phyloP scores from a whole-genome alignment of 2,329 filamentous ascomycete genomes.

The Trichoderma citrinoviride region DNA sequence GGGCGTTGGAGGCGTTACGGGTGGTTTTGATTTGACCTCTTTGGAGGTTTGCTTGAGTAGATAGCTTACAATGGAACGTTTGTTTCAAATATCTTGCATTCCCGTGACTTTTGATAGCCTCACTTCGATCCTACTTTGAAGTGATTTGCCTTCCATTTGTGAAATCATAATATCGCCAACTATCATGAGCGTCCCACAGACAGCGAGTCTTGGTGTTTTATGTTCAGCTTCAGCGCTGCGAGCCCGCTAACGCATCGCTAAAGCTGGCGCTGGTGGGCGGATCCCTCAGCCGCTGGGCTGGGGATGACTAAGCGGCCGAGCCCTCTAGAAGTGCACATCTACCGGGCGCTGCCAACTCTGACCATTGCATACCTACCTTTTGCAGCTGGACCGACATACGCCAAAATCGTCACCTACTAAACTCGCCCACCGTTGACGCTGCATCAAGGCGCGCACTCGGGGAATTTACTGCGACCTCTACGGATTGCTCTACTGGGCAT shows the following conservation, averaged over 20 bases:
- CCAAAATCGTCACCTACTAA: not conserved
- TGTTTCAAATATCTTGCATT: not conserved
- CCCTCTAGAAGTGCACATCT: constrained; percentile 32
- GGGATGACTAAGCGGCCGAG: constrained; percentile 19
- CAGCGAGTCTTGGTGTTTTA: too few relatives aligned
- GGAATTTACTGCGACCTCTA: not conserved
- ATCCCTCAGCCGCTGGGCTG: not conserved
- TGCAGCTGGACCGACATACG: constrained; percentile 26
- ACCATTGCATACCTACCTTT: constrained; percentile 37
- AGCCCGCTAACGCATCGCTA: not conserved
- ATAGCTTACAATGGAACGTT: not conserved
- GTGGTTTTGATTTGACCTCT: not conserved
- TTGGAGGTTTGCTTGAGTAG: not conserved
- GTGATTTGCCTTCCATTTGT: not conserved
- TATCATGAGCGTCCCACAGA: too few relatives aligned
- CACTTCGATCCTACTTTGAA: too few relatives aligned
- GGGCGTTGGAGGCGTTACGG: too few relatives aligned
- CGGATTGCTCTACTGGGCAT: not conserved
- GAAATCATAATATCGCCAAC: not conserved
- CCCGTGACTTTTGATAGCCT: not conserved
- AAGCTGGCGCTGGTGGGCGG: not conserved
- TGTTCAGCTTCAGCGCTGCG: constrained; percentile 10
- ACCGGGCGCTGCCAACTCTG: constrained; percentile 37
- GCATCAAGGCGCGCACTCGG: constrained; percentile 21
- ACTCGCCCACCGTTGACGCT: constrained; percentile 17